These are phyloP conservation scores for Russula sp. DNA, from an alignment of 768 basidiomycete species.

Conservation along the genomic window DNA sequence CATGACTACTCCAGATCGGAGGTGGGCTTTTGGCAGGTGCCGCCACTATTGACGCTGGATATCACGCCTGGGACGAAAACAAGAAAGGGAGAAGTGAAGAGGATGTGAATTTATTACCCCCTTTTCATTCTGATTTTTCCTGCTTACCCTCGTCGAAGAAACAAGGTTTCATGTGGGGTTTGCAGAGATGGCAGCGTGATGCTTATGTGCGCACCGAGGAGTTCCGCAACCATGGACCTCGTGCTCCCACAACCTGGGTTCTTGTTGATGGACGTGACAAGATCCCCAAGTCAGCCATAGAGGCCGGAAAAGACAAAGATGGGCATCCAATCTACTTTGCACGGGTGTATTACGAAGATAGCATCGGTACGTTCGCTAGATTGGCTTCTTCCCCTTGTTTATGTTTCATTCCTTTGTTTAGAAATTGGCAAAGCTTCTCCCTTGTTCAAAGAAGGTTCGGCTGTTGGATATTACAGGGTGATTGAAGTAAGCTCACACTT, in stretches of 20 bases:
- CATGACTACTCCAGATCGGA: conserved; percentile 47
- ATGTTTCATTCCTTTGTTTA: conserved; percentile 33
- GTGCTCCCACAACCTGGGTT: conserved; percentile 58
- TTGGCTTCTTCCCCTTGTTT: conserved; percentile 11
- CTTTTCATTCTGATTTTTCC: not conserved
- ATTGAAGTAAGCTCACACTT: conserved; percentile 46
- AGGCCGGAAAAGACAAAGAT: conserved; percentile 51
- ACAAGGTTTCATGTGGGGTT: conserved; percentile 50
- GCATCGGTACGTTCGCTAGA: conserved; percentile 45
- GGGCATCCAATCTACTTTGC: conserved; percentile 54
- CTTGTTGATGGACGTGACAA: conserved; percentile 50
- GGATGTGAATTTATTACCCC: conserved; percentile 43
- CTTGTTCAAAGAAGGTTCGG: conserved; percentile 57
- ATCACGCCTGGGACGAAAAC: conserved; percentile 52
- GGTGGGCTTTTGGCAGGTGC: conserved; percentile 58
- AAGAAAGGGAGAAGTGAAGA: conserved; percentile 51
- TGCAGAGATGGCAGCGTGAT: conserved; percentile 53
- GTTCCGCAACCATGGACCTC: conserved; percentile 45
- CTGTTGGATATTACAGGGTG: conserved; percentile 61
- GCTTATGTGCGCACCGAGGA: conserved; percentile 53
- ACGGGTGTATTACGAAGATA: conserved; percentile 56
- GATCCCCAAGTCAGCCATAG: conserved; percentile 58
- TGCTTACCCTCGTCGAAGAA: conserved; percentile 38
- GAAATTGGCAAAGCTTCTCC: conserved; percentile 66
- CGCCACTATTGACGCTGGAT: conserved; percentile 52